Evolutionary conservation across 1,139 yeast species (phyloP).

Genomic region (Sugiyamaella castrensis): DNA sequence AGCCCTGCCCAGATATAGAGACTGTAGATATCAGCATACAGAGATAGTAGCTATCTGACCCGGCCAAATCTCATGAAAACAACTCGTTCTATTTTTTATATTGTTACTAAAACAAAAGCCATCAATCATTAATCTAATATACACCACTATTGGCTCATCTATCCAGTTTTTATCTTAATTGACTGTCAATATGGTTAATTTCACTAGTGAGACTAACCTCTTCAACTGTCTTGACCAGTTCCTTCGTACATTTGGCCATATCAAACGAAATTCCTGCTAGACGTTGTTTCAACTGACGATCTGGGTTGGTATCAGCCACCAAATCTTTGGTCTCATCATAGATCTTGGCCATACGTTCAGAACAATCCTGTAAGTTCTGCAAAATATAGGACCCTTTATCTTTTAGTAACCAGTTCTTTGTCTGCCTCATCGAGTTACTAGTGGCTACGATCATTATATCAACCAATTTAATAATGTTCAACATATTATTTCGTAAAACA

Average conservation of each 20-base stretch:
- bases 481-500: slow-evolving; percentile 66
- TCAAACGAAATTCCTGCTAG: slow-evolving; percentile 95
- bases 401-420: slow-evolving; percentile 68
- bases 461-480: slow-evolving; percentile 71
- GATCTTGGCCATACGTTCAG: slow-evolving; percentile 56
- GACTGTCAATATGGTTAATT: slow-evolving; percentile 43
- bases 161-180: slow-evolving; percentile 14
- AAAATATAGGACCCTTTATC: slow-evolving; percentile 93
- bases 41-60: too few relatives aligned
- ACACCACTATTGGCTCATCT: too few relatives aligned
- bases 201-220: slow-evolving; percentile 87
- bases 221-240: slow-evolving; percentile 90
- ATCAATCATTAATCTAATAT: too few relatives aligned
- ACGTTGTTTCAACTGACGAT: slow-evolving; percentile 85
- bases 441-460: slow-evolving; percentile 90
- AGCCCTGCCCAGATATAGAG: too few relatives aligned
- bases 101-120: too few relatives aligned
- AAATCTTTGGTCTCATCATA: slow-evolving; percentile 36
- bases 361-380: slow-evolving; percentile 79
- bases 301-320: slow-evolving; percentile 62
- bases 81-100: too few relatives aligned
- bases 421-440: slow-evolving; percentile 82
- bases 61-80: too few relatives aligned
- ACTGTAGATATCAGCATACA: too few relatives aligned
- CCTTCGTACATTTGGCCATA: slow-evolving; percentile 93